A percentile compares a stretch with the other conserved stretches of the same genome.
Evolutionary conservation across 192 early-diverging fungal genomes (phyloP).

Genomic region (Jimgerdemannia flammicorona): DNA sequence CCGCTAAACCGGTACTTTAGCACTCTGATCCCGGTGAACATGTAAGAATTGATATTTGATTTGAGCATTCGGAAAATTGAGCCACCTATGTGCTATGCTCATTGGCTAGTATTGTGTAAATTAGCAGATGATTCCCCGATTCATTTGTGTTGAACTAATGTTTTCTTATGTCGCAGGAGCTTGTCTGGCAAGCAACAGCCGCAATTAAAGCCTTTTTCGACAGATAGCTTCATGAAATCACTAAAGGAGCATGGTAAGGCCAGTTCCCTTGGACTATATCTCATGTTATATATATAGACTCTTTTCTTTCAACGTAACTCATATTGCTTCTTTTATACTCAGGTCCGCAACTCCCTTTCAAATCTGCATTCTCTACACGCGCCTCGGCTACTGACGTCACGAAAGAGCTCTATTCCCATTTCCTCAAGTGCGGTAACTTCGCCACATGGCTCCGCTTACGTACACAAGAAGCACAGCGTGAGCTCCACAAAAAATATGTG

Average conservation of each 20-base stretch:
- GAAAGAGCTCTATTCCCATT: conserved; percentile 81
- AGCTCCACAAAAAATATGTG: conserved; percentile 73
- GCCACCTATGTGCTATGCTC: too few species aligned
- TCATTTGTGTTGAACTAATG: background rate
- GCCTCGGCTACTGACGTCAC: conserved; percentile 53
- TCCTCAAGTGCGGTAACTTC: conserved; percentile 94
- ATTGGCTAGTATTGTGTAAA: background rate
- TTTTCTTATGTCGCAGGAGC: background rate
- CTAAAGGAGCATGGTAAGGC: conserved; percentile 50
- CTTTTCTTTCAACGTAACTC: conserved; percentile 15
- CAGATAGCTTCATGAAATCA: conserved; percentile 68
- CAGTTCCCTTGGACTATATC: background rate
- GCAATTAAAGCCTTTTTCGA: conserved; percentile 72
- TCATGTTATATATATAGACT: conserved; percentile 18
- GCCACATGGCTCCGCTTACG: conserved; percentile 89
- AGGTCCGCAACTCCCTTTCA: conserved; percentile 40
- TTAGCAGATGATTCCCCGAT: background rate
- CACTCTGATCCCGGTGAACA: conserved; percentile 70
- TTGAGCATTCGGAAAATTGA: background rate
- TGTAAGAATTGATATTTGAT: conserved; percentile 26
- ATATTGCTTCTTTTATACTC: background rate
- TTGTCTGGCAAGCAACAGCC: conserved; percentile 21
- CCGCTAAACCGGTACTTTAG: conserved; percentile 95
- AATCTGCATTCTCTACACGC: conserved; percentile 44
- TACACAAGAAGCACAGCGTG: conserved; percentile 74